Conservation (phyloP, 768 basidiomycete species). For the Rhizopogon vinicolor region DNA sequence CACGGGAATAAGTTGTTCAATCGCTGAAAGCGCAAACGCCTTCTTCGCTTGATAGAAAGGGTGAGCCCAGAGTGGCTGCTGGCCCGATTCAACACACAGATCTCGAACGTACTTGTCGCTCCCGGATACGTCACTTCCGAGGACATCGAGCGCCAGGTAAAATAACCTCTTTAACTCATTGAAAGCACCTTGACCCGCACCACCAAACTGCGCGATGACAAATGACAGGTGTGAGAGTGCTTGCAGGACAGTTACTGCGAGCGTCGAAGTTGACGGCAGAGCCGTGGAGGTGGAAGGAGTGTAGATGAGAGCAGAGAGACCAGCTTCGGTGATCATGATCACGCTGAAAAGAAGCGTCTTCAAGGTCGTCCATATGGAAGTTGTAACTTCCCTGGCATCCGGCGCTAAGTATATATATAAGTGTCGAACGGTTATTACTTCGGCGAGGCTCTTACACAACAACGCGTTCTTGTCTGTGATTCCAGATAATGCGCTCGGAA, state of each 20-base stretch:
- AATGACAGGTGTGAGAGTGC: slow-evolving; percentile 68
- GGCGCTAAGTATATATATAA: slow-evolving; percentile 27
- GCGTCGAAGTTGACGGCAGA: slow-evolving; percentile 32
- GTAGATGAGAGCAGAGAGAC: slow-evolving; percentile 52
- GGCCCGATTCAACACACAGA: slow-evolving; percentile 26
- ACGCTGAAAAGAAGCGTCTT: slow-evolving; percentile 75
- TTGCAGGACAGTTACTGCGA: slow-evolving; percentile 52
- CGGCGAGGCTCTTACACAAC: neutral
- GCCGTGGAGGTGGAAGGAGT: slow-evolving; percentile 33
- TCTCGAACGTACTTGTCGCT: slow-evolving; percentile 34
- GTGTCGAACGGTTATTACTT: slow-evolving; percentile 2
- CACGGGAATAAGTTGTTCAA: slow-evolving; percentile 73
- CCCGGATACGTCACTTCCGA: slow-evolving; percentile 38
- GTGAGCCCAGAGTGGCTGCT: slow-evolving; percentile 17
- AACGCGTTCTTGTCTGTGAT: slow-evolving; percentile 9
- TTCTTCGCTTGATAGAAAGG: slow-evolving; percentile 30
- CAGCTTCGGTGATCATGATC: slow-evolving; percentile 64
- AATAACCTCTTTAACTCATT: slow-evolving; percentile 69
- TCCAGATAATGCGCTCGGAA: slow-evolving; percentile 29
- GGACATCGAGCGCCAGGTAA: slow-evolving; percentile 73
- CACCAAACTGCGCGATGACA: slow-evolving; percentile 77
- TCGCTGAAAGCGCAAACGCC: slow-evolving; percentile 66
- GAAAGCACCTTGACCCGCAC: slow-evolving; percentile 52
- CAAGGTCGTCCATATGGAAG: slow-evolving; percentile 60
- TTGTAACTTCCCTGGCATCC: slow-evolving; percentile 39